Evolutionary conservation across 257 asterid species (phyloP).

Genomic region (Rauvolfia tetraphylla): DNA sequence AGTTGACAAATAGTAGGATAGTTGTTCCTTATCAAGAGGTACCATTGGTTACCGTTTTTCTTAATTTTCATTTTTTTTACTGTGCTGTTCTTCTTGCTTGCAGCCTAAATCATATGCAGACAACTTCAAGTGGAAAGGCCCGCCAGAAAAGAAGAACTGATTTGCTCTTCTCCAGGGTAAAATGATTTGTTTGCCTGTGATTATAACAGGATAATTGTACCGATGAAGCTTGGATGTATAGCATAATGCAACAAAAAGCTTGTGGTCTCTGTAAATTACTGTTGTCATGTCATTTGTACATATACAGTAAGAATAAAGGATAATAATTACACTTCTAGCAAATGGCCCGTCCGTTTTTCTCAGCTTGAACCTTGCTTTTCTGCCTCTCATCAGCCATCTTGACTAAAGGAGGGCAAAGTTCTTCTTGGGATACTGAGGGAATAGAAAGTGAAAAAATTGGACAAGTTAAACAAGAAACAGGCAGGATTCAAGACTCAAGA

Average conservation of each 20-base stretch:
- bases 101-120: constrained; percentile 17
- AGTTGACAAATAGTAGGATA: too few relatives aligned
- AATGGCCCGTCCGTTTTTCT: not conserved
- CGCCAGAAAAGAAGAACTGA: not conserved
- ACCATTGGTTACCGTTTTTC: not conserved
- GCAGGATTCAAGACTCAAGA: not conserved
- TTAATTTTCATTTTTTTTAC: not conserved
- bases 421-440: not conserved
- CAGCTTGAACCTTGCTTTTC: not conserved
- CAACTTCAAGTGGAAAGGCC: constrained; percentile 12
- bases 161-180: not conserved
- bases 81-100: not conserved
- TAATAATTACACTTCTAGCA: not conserved
- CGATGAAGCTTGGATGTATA: not conserved
- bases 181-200: not conserved
- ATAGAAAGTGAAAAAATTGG: not conserved
- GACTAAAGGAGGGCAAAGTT: too few relatives aligned
- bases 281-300: not conserved
- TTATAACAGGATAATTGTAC: not conserved
- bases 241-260: not conserved
- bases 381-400: not conserved
- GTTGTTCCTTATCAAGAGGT: not conserved
- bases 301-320: not conserved
- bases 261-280: not conserved
- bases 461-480: not conserved